phyloP scores from a whole-genome alignment of 129 eudicot genomes.

The Flaveria brownii region DNA sequence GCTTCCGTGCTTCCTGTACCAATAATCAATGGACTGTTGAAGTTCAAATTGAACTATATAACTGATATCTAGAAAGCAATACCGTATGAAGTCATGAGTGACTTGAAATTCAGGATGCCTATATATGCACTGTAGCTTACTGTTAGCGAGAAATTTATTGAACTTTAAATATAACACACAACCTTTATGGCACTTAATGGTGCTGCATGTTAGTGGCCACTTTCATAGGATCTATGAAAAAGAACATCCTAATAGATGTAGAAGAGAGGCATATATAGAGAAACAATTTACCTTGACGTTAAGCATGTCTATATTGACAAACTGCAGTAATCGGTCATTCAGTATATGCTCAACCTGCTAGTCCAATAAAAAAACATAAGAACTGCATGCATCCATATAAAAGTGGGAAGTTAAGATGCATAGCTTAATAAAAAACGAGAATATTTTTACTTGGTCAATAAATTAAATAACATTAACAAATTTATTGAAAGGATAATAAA shows the following conservation, averaged over 20 bases:
- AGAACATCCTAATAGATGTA: conserved; percentile 3
- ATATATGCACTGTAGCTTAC: not conserved
- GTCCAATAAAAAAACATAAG: conserved; percentile 26
- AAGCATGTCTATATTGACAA: conserved; percentile 88
- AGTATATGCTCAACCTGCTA: conserved; percentile 92
- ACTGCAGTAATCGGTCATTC: conserved; percentile 83
- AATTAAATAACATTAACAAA: not conserved
- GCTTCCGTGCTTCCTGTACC: conserved; percentile 92
- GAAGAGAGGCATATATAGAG: conserved; percentile 19
- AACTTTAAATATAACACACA: not conserved
- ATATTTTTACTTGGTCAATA: not conserved
- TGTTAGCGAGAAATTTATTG: not conserved
- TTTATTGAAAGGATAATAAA: not conserved
- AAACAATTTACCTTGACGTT: conserved; percentile 80
- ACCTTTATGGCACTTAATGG: conserved; percentile 11
- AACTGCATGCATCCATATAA: conserved; percentile 14
- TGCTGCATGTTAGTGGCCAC: conserved; percentile 7
- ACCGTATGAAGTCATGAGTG: conserved; percentile 2
- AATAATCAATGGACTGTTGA: conserved; percentile 5
- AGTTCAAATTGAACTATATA: not conserved
- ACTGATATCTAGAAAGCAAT: not conserved
- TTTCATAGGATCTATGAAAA: not conserved
- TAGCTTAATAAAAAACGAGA: not conserved
- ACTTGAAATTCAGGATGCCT: conserved; percentile 11
- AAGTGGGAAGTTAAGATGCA: not conserved